Evolutionary conservation across 1,139 yeast species (phyloP).

Genomic region (Taphrina wiesneri): DNA sequence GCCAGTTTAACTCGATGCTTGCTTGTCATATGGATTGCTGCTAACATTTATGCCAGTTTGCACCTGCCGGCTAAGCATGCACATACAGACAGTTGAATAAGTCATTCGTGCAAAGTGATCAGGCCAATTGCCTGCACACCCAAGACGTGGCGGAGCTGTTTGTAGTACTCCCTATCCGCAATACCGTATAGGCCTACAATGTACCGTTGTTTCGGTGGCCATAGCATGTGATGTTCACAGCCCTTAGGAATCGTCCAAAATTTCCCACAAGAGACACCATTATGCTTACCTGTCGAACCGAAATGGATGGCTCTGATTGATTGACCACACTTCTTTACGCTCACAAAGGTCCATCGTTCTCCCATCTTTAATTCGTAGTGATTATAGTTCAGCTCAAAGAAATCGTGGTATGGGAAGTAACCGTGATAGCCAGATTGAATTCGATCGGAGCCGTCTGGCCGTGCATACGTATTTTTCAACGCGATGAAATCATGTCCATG

Average conservation of each 20-base stretch:
- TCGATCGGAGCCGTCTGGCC: background rate
- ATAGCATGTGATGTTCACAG: background rate
- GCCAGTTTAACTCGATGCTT: no score
- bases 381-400: background rate
- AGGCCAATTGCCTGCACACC: background rate
- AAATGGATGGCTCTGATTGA: background rate
- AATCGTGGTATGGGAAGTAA: background rate
- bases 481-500: background rate
- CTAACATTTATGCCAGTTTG: no score
- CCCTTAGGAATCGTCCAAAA: background rate
- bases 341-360: background rate
- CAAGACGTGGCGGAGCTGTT: background rate
- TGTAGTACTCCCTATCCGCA: background rate
- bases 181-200: background rate
- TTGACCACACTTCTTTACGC: background rate
- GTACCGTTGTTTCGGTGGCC: background rate
- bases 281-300: background rate
- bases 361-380: background rate
- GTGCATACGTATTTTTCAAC: background rate
- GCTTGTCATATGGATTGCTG: no score
- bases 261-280: background rate
- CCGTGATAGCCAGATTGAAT: background rate
- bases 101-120: background rate
- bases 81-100: no score
- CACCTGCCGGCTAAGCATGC: no score